These are phyloP conservation scores for Puccinia horiana DNA, from an alignment of 1,284 basidiomycete species.

Conservation along the genomic window DNA sequence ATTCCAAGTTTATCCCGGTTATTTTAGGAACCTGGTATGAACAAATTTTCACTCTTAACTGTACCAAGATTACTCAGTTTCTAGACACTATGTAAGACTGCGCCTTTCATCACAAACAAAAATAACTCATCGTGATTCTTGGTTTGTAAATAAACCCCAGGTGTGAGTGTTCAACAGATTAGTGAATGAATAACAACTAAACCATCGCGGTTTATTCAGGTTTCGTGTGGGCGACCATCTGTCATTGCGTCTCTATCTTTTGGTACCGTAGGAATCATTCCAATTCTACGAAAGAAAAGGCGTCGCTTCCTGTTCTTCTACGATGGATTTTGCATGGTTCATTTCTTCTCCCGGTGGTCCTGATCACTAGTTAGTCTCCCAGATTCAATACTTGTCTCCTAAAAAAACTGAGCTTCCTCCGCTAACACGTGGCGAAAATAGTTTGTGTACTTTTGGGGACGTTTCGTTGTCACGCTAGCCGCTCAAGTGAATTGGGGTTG, in stretches of 20 bases:
- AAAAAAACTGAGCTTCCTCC: not conserved
- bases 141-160: not conserved
- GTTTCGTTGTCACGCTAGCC: not conserved
- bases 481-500: not conserved
- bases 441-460: not conserved
- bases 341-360: slow-evolving; percentile 3
- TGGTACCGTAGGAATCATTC: slow-evolving; percentile 25
- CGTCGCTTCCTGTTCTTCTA: not conserved
- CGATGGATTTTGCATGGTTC: not conserved
- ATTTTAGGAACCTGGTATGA: slow-evolving; percentile 26
- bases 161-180: slow-evolving; percentile 7
- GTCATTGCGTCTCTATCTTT: slow-evolving; percentile 36
- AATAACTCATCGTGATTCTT: not conserved
- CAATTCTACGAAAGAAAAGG: slow-evolving; percentile 5
- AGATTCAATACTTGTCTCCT: not conserved
- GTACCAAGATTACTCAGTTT: not conserved
- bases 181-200: not conserved
- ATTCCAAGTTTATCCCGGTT: not conserved
- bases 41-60: not conserved
- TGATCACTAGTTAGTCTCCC: not conserved
- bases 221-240: slow-evolving; percentile 30
- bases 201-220: not conserved
- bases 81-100: not conserved
- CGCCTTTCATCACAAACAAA: not conserved
- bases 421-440: not conserved